Evolutionary conservation across 2,329 filamentous ascomycete genomes (phyloP), one percentile per base, ranked within the genome.

Genomic region (Pseudohalonectria lignicola): DNA sequence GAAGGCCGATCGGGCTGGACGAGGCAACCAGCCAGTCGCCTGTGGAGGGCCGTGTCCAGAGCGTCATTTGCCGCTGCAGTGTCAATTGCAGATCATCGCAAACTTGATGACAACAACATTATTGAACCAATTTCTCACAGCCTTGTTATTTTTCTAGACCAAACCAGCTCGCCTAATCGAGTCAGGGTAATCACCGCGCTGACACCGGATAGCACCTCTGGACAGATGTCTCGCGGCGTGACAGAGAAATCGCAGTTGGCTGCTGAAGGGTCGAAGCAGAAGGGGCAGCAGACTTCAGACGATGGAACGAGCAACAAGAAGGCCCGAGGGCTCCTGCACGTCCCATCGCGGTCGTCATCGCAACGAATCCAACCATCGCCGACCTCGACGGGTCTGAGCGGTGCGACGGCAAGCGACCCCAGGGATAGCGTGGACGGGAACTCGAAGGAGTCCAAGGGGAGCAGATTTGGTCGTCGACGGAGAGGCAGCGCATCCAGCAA

Each of bases 401-500:
- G 74, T 49, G 69, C 64, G 34, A 77, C 74, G 37, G 69, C 67
- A 40, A 70, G 64, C 56, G 74, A 79, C 47, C 63, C 70, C 40
- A 64, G 70, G 54, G 76, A 76, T 50, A 81, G 74, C 53, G 74
- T 78, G 49, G 71, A 73, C 47, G 70, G 71, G 42, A 68, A 70
- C 47, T 83, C 80, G 35, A 81, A 76, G 57, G 76, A 74, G 48
- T 79, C 75, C 43, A 77, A 71, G 60, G 64, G 68, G 47, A 83
- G 78, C 59, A 75, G 79, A 49, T 60, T 76, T 39, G 76, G 70
- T 44, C 66, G 71, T 47, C 70, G 73, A 50, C 68, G 76, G 51
- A 82, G 82, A 61, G 75, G 76, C 49, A 85, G 79, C 60, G 69
- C 74, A 44, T 76, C 74, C 48, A 84, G 77, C 61, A 77, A 76